Evolutionary conservation across 352 stramenopile genomes (phyloP).

Genomic region (Phytophthora uliginosa): DNA sequence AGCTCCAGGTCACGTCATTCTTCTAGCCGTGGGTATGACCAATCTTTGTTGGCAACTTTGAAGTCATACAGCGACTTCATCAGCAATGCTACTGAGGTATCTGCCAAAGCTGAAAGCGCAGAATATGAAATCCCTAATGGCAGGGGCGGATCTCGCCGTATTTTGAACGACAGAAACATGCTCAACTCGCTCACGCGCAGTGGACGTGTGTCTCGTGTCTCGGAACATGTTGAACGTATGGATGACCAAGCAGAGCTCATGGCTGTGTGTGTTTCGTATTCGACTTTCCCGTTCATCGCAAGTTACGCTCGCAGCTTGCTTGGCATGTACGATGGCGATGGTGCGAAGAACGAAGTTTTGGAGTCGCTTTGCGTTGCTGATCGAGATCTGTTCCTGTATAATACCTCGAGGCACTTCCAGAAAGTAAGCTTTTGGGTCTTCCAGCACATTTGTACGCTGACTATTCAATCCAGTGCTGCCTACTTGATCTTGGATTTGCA

Average conservation of each 20-base stretch:
- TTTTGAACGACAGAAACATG: slow-evolving; percentile 52
- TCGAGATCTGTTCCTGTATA: slow-evolving; percentile 75
- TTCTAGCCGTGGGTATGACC: slow-evolving; percentile 59
- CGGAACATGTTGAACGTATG: slow-evolving; percentile 77
- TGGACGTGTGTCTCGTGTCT: slow-evolving; percentile 59
- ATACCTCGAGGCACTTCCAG: slow-evolving; percentile 73
- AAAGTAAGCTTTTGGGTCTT: slow-evolving; percentile 87
- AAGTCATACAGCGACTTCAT: slow-evolving; percentile 84
- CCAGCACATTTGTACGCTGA: slow-evolving; percentile 84
- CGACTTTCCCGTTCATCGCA: slow-evolving; percentile 88
- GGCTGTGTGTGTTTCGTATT: slow-evolving; percentile 82
- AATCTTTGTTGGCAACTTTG: slow-evolving; percentile 66
- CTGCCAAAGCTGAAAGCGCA: slow-evolving; percentile 20
- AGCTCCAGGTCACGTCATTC: slow-evolving; percentile 41
- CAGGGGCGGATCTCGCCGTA: slow-evolving; percentile 16
- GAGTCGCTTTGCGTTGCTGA: slow-evolving; percentile 63
- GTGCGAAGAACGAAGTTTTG: slow-evolving; percentile 68
- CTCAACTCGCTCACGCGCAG: slow-evolving; percentile 81
- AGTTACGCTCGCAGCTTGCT: slow-evolving; percentile 85
- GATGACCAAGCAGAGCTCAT: slow-evolving; percentile 78
- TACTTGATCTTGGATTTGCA: slow-evolving; percentile 87
- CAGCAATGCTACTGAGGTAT: slow-evolving; percentile 35
- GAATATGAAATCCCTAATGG: slow-evolving; percentile 41
- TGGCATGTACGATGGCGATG: slow-evolving; percentile 74
- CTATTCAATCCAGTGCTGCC: slow-evolving; percentile 73